phyloP scores from a whole-genome alignment of 139 green algal genomes.

The Chlorella sp. region DNA sequence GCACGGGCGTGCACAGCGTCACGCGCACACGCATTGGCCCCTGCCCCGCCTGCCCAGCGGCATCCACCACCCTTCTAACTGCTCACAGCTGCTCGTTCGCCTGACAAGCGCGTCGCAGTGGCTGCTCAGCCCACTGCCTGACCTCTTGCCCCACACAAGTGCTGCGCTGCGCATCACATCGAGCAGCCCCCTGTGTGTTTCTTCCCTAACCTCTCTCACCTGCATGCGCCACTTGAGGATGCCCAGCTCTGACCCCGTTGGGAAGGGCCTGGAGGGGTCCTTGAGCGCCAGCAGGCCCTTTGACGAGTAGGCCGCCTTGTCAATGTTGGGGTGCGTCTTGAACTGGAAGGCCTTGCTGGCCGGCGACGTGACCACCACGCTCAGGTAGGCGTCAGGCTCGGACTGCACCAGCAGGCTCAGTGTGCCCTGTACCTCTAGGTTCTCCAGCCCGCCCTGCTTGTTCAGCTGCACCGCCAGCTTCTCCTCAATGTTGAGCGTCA shows the following conservation, averaged over 20 bases:
- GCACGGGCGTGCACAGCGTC: too few species aligned
- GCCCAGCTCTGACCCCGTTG: constrained; percentile 74
- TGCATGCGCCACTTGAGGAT: constrained; percentile 97
- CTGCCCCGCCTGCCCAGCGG: too few species aligned
- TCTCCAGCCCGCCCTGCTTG: constrained; percentile 87
- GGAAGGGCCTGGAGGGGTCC: constrained; percentile 90
- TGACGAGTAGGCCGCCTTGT: constrained; percentile 83
- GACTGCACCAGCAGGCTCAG: constrained; percentile 40
- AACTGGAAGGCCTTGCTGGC: constrained; percentile 91
- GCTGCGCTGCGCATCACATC: too few species aligned
- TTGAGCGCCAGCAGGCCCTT: constrained; percentile 84
- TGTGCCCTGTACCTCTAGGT: constrained; percentile 83
- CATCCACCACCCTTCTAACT: too few species aligned
- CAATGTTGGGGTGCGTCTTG: constrained; percentile 99
- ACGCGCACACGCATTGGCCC: too few species aligned
- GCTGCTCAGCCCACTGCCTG: too few species aligned
- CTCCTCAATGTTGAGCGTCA: constrained; percentile 72
- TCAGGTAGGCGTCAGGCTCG: constrained; percentile 71
- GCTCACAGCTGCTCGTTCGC: too few species aligned
- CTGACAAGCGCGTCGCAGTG: too few species aligned
- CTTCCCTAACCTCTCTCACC: too few species aligned
- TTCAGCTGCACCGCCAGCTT: constrained; percentile 76
- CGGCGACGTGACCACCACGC: constrained; percentile 46
- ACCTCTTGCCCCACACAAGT: too few species aligned
- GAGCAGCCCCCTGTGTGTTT: constrained; percentile 6